Conservation (phyloP, 768 basidiomycete species). For the Botryobasidium botryosum region DNA sequence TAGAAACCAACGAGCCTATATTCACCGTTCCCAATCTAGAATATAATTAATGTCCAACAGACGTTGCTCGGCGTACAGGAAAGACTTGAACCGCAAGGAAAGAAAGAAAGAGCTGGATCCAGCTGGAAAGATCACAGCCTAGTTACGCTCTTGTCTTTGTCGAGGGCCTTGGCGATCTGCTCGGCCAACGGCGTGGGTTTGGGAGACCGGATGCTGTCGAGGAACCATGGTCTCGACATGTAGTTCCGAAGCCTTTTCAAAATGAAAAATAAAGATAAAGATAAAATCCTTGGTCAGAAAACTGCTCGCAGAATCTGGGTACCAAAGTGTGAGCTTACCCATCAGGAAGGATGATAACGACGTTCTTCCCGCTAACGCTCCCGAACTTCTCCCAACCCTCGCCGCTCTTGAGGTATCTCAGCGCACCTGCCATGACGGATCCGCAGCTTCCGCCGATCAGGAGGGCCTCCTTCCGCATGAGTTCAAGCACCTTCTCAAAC, state of each 20-base stretch:
- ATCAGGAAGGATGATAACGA: slow-evolving; percentile 79
- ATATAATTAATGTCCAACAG: too few relatives aligned
- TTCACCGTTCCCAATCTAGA: too few relatives aligned
- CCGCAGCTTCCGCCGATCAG: slow-evolving; percentile 91
- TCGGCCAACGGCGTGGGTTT: slow-evolving; percentile 38
- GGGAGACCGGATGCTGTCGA: slow-evolving; percentile 35
- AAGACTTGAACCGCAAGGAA: too few relatives aligned
- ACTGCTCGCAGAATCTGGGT: neutral
- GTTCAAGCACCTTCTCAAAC: slow-evolving; percentile 49
- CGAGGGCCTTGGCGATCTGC: slow-evolving; percentile 28
- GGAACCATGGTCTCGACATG: slow-evolving; percentile 88
- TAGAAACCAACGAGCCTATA: too few relatives aligned
- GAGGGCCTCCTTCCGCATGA: slow-evolving; percentile 77
- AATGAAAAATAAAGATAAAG: neutral
- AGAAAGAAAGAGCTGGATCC: too few relatives aligned
- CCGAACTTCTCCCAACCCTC: slow-evolving; percentile 43
- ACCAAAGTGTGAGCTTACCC: slow-evolving; percentile 37
- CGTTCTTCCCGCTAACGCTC: slow-evolving; percentile 57
- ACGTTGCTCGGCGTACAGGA: too few relatives aligned
- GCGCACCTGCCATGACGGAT: slow-evolving; percentile 59
- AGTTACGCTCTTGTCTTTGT: too few relatives aligned
- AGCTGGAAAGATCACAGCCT: too few relatives aligned
- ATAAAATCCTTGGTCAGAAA: neutral
- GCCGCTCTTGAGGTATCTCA: slow-evolving; percentile 58
- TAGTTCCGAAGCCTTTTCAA: slow-evolving; percentile 67